Percentiles rank a stretch among this genome's conserved stretches.
Evolutionary conservation across 441 rosid species (phyloP).

Genomic region (Erodium texanum): DNA sequence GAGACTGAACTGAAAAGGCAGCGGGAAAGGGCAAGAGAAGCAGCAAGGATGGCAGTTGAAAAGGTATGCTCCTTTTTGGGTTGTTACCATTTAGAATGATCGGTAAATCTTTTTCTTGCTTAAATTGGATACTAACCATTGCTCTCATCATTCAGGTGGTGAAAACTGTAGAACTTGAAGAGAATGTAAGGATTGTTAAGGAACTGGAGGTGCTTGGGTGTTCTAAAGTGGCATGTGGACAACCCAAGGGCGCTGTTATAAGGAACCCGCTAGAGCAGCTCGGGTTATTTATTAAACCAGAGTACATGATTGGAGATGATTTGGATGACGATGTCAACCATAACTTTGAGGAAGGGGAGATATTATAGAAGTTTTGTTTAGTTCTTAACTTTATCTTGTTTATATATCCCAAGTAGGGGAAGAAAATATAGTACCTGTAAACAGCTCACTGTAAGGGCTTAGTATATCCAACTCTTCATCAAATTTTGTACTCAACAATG

Average conservation of each 20-base stretch:
- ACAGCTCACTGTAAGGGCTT: no score
- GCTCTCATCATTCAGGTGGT: slow-evolving; percentile 36
- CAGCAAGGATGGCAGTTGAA: slow-evolving; percentile 51
- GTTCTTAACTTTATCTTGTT: background rate
- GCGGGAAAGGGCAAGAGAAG: slow-evolving; percentile 56
- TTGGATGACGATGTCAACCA: slow-evolving; percentile 26
- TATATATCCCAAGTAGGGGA: background rate
- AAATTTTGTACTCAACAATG: background rate
- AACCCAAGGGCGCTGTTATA: slow-evolving; percentile 14
- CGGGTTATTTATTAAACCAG: slow-evolving; percentile 37
- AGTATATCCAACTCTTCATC: background rate
- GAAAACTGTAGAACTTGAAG: slow-evolving; percentile 47
- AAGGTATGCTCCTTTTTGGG: slow-evolving; percentile 27
- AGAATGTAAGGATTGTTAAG: slow-evolving; percentile 34
- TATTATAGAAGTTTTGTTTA: slow-evolving; percentile 8
- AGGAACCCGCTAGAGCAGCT: slow-evolving; percentile 32
- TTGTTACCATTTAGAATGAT: background rate
- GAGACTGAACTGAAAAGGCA: slow-evolving; percentile 46
- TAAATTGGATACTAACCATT: background rate
- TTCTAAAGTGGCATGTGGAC: slow-evolving; percentile 20
- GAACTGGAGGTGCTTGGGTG: slow-evolving; percentile 61
- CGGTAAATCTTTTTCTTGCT: background rate
- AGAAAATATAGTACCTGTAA: background rate
- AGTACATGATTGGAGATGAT: slow-evolving; percentile 26
- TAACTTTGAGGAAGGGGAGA: slow-evolving; percentile 41